Base-by-base conservation (phyloP, 225 moss, liverwort and hornwort genomes). In the Straminergon stramineum region DNA sequence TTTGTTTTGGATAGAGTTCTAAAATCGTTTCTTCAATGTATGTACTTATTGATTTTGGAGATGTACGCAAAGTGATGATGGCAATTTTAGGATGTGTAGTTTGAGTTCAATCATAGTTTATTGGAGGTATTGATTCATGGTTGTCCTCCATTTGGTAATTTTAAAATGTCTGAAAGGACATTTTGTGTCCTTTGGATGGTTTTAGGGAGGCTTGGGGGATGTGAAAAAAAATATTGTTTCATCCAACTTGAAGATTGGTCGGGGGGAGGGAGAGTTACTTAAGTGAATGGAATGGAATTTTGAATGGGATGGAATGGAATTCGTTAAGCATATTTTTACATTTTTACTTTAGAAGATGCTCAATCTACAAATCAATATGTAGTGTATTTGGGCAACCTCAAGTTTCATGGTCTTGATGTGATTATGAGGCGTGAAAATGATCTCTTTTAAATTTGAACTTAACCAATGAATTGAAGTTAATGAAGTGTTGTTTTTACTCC, bases 111-210 rank as follows among this genome's bases (percentile, higher is more conserved):
- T 24, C n/a, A 23, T 70, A 7, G 22, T 39, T 39, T 5, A 39
- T 0, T 39, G 0, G 2, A 2, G 5, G 24, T 20, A 35, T 12
- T 3, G 12, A 4, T 0, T n/a, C 6, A 69, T 12, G 22, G 6
- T 4, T 21, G 10, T 37, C 20, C 1, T 12, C n/a, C 12, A 22
- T 12, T 0, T 12, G 5, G 4, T 37, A 37, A 11, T 5, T 6
- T 3, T 3, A 11, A 37, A 68, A 68, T 0, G 4, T 4, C 6
- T 68, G 23, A 22, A 7, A n/a, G 0, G 3, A 39, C 4, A 24
- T 39, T 69, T 39, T 23, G 2, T 23, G 10, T 13, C 23, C 5
- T 70, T 39, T n/a, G 6, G 24, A 39, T 23, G 70, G 39, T 14
- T 39, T 39, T 39, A 37, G 70, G 2, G 6, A 39, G 24, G 39